Evolutionary conservation across 805 yeast species (phyloP), one percentile per base, ranked within the genome.

Genomic region (Lipomyces mesembrius): DNA sequence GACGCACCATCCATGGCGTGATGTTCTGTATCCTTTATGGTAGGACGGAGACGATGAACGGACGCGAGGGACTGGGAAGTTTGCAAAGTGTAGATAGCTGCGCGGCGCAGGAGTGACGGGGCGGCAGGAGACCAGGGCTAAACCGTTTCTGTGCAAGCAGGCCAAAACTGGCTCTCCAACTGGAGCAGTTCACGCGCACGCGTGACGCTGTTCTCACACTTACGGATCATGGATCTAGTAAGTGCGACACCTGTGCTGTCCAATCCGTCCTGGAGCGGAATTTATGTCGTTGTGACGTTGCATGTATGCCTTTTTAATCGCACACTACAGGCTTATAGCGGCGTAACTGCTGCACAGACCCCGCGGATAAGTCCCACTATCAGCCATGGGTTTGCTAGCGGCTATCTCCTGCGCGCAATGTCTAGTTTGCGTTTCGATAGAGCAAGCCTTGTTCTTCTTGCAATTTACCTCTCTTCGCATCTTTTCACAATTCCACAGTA

Each of bases 1-100:
- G 72, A 60, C n/a, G 69, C 71, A 29, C 71, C 71, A 59, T 64
- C 68, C 70, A 68, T 68, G 35, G 32, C 53, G 61, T 20, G 32
- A n/a, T 29, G 17, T 52, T 25, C 34, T 52, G 55, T 29, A 12
- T 52, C 2, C 4, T 52, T 9, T n/a, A 52, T 52, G 34, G 34
- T 11, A 49, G 34, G 17, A 8, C 22, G 55, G 34, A 25, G 55
- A 22, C 27, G 34, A 14, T 52, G 22, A n/a, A 43, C 12, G 49
- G 20, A 6, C 17, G 22, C 22, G 22, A 43, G 49, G 49, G 49
- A n/a, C 20, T 17, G 49, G 49, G 49, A 17, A 43, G 49, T 17
- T 43, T 43, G n/a, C 9, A 7, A 2, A 43, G 49, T 43, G 49
- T 43, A 17, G 1, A 14, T 7, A 7, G 9, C n/a, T 43, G 8